Evolutionary conservation across 768 basidiomycete species (phyloP), one percentile per base, ranked within the genome.

Genomic region (Lentinula raphanica): DNA sequence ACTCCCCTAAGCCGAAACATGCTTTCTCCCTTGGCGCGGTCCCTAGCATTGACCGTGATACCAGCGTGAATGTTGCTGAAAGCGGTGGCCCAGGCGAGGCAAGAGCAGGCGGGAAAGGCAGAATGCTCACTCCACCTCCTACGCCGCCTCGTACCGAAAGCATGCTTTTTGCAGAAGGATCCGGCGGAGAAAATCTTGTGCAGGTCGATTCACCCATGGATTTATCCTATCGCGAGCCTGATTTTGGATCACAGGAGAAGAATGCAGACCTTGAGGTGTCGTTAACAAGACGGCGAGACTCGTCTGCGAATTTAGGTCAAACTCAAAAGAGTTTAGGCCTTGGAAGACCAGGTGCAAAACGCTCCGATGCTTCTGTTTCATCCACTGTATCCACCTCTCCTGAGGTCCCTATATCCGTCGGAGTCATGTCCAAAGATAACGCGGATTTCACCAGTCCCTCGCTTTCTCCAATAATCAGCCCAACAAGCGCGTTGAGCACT

Each of bases 111-210:
- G 29, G 19, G 6, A 31, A 53, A 35, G 40, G 23, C 17, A 54
- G 53, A 25, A 54, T 54, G 53, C 36, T 54, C 28, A 54, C 53
- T 17, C 53, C 53, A 3, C 53, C 53, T n/a, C 53, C 53, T 3
- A 54, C 53, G 2, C 53, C 53, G 27, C 53, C 53, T 25, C 36
- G 53, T 28, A n/a, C 9, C 46, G 40, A 54, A 31, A 54, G 40
- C n/a, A 32, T 35, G 28, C n/a, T 50, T 11, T 23, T 50, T 35
- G 49, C 5, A 21, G 49, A 50, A 50, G 49, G 49, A 1, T 9
- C 19, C 35, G 51, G 51, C n/a, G n/a, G n/a, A n/a, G n/a, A n/a
- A n/a, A n/a, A n/a, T n/a, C n/a, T n/a, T n/a, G n/a, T n/a, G 38
- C 23, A 54, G 25, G 38, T 40, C 3, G 38, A 39, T 40, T 39